Evolutionary conservation across 208 protist species (phyloP), one percentile per base, ranked within the genome.

Genomic region (Wallacemonas collosoma): DNA sequence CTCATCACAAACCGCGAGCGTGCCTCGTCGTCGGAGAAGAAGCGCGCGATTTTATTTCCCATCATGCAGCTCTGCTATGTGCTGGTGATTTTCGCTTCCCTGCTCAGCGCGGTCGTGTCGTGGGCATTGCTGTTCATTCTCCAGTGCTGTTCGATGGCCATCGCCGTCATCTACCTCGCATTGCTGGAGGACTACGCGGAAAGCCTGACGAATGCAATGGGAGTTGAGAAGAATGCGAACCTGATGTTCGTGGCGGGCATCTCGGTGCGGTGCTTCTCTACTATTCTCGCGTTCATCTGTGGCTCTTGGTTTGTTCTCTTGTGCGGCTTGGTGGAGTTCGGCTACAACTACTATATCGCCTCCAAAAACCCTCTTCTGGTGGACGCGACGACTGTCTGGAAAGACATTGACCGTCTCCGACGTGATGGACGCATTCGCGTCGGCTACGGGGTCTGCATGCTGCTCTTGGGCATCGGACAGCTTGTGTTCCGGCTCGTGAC

Each of bases 371-470:
- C 80, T 6, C 71, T 94, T 1, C 64, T 91, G 35, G 72, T 94
- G 9, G 89, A 94, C 60, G 81, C 81, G 8, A 90, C 89, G 6
- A 89, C 83, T 0, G 67, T 89, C 40, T 94, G 86, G 86, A 91
- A 87, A 47, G 79, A 88, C 36, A 56, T 90, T n/a, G 73, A 70
- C 0, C 35, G 53, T 0, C 62, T 88, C 38, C 72, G 79, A 39
- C 41, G 64, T 3, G 89, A 94, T 72, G 68, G 73, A 2, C 67
- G 78, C 38, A 66, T 91, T 39, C 81, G 89, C 45, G 2, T 82
- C n/a, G 76, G 15, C 2, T 89, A 84, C 58, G 73, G 84, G 53
- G 39, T 54, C 9, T 2, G 86, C 9, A 70, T 94, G 73, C 40
- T 87, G 0, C 2, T 90, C 2, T n/a, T 64, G 3, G 40, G 70